Evolutionary conservation across 2,329 filamentous ascomycete species (phyloP), one percentile per base, ranked within the genome.

Genomic region (Pseudogymnoascus sp.): DNA sequence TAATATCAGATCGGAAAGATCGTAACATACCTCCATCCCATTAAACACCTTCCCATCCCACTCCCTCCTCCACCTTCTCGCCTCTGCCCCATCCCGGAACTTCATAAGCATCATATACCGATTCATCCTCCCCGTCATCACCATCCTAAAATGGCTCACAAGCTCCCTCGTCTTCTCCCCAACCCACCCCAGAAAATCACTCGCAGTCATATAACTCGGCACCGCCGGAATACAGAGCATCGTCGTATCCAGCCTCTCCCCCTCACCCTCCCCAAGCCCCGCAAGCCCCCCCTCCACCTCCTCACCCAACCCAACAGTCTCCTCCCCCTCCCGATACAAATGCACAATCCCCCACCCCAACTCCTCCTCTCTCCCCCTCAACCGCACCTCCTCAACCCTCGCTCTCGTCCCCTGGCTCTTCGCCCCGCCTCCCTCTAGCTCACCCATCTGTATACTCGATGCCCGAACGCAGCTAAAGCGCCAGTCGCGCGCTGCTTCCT

Each of bases 41-140:
- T 96, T 96, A 74, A 98, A 98, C 0, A 93, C 84, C 74, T 90
- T 95, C 16, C 95, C 95, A 75, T 98, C 95, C 82, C 93, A 97
- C 70, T 91, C 88, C 66, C 82, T 85, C 71, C 90, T 88, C 89
- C 93, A 99, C 62, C 86, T 83, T 70, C 82, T 86, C 13, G 95
- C 95, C 67, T 85, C 85, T 71, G 83, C 85, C 31, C 84, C 84
- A 68, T 89, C 87, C 60, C 91, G 84, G 74, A 98, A 97, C 77
- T 96, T 97, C 84, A 99, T 90, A 66, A 99, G 80, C 25, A 96
- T 93, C 81, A 99, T 90, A 78, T 98, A 98, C 67, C 93, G 86
- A 75, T 96, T 97, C 75, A 92, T 88, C 67, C 88, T 84, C 63
- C 89, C 90, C 1, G 95, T 98, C 80, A 92, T 88, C 64, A 99